Percentiles rank a stretch among this genome's conserved stretches.
These are phyloP conservation scores for Sequoia sempervirens DNA, from an alignment of 75 land plant species.

Conservation along the genomic window DNA sequence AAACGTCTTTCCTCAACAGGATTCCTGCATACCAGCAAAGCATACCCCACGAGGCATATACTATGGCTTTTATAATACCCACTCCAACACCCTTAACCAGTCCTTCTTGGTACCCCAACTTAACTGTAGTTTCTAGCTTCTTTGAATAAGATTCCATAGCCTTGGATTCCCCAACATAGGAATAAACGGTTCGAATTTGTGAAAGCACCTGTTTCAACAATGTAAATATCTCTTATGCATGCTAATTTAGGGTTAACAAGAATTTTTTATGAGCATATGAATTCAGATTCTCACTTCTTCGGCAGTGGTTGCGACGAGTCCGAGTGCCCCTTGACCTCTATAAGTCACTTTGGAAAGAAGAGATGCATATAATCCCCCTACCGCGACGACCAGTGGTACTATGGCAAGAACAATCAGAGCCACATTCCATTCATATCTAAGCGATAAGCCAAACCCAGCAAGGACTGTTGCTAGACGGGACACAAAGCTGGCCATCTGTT, in stretches of 20 bases:
- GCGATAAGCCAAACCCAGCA: constrained; percentile 12
- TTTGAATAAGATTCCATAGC: constrained; percentile 4
- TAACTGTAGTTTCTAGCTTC: constrained; percentile 34
- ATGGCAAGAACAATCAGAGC: constrained; percentile 39
- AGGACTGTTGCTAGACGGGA: too few relatives aligned
- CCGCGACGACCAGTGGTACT: not conserved
- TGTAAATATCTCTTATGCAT: not conserved
- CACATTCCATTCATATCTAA: constrained; percentile 45
- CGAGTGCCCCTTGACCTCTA: too few relatives aligned
- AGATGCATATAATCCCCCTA: too few relatives aligned
- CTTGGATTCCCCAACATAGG: constrained; percentile 60
- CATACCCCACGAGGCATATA: constrained; percentile 47
- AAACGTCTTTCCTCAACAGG: constrained; percentile 41
- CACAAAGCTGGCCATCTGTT: too few relatives aligned
- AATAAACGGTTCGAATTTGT: constrained; percentile 59
- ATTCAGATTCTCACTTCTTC: constrained; percentile 13
- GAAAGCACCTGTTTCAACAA: constrained; percentile 62
- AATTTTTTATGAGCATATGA: too few relatives aligned
- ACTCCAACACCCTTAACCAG: constrained; percentile 60
- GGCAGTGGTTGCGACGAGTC: too few relatives aligned
- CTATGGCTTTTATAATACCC: constrained; percentile 46
- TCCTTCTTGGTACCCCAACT: constrained; percentile 43
- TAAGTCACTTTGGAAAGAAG: too few relatives aligned
- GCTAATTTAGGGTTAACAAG: too few relatives aligned
- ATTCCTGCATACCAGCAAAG: constrained; percentile 18